phyloP scores from a whole-genome alignment of 2,329 filamentous ascomycete species.

The Penicillium sp. region DNA sequence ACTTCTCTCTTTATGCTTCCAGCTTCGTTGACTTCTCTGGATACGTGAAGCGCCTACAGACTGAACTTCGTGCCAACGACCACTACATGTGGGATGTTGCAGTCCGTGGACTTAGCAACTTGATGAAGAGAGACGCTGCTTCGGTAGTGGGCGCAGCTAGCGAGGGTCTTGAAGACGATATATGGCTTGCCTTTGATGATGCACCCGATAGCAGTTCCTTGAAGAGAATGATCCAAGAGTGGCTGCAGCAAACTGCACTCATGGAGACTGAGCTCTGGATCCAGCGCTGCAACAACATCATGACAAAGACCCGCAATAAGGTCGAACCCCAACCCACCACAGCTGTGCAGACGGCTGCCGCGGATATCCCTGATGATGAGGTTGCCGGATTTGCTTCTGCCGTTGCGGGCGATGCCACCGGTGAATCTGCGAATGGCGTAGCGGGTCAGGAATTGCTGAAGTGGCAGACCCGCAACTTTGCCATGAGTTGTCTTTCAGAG shows the following conservation, averaged over 20 bases:
- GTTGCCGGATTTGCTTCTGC: slow-evolving; percentile 92
- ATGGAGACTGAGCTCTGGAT: slow-evolving; percentile 84
- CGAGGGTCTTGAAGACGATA: slow-evolving; percentile 80
- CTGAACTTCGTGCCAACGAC: slow-evolving; percentile 72
- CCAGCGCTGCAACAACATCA: slow-evolving; percentile 80
- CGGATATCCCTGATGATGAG: slow-evolving; percentile 94
- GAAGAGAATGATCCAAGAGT: slow-evolving; percentile 86
- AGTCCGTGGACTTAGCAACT: slow-evolving; percentile 85
- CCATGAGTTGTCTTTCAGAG: slow-evolving; percentile 84
- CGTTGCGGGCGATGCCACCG: slow-evolving; percentile 63
- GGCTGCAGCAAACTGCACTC: slow-evolving; percentile 88
- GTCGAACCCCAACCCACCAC: slow-evolving; percentile 49
- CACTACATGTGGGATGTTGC: slow-evolving; percentile 76
- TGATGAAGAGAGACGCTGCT: slow-evolving; percentile 90
- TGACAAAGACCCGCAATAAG: slow-evolving; percentile 82
- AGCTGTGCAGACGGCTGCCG: slow-evolving; percentile 50
- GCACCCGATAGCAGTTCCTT: slow-evolving; percentile 76
- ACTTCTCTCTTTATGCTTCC: slow-evolving; percentile 88
- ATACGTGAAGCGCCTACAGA: slow-evolving; percentile 83
- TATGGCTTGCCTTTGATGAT: slow-evolving; percentile 87
- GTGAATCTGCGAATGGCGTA: slow-evolving; percentile 56
- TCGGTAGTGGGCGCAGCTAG: slow-evolving; percentile 79
- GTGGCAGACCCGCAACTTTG: slow-evolving; percentile 95
- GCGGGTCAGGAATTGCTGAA: slow-evolving; percentile 83
- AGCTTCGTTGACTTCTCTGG: slow-evolving; percentile 80